phyloP scores from a whole-genome alignment of 352 stramenopile species.

The Phytophthora litchii region DNA sequence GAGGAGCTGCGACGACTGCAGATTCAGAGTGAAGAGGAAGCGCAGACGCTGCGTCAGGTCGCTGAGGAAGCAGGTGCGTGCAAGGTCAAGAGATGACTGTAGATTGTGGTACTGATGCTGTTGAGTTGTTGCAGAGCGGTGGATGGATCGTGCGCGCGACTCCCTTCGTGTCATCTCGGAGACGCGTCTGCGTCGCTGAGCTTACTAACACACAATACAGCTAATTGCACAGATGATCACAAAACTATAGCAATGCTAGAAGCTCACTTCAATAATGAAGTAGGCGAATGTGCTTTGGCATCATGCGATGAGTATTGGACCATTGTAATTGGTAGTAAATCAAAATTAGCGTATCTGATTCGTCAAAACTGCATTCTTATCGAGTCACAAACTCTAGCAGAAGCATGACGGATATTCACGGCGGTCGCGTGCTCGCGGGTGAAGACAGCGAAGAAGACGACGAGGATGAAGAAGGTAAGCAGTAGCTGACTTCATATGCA shows the following conservation, averaged over 20 bases:
- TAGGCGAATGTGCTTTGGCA: background rate
- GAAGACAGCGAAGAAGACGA: slow-evolving; percentile 86
- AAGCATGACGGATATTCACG: slow-evolving; percentile 62
- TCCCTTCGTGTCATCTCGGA: slow-evolving; percentile 86
- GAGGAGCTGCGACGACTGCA: slow-evolving; percentile 80
- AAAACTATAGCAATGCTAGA: background rate
- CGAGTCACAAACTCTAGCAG: slow-evolving; percentile 1
- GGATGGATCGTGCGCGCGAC: slow-evolving; percentile 83
- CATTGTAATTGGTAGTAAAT: slow-evolving; percentile 11
- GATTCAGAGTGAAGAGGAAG: slow-evolving; percentile 86
- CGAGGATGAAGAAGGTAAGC: slow-evolving; percentile 59
- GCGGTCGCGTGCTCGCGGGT: slow-evolving; percentile 70
- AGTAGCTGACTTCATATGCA: background rate
- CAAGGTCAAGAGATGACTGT: slow-evolving; percentile 38
- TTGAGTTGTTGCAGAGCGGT: slow-evolving; percentile 52
- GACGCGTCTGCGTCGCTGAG: slow-evolving; percentile 64
- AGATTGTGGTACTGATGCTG: background rate
- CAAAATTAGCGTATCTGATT: slow-evolving; percentile 22
- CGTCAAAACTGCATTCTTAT: slow-evolving; percentile 12
- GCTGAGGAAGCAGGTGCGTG: slow-evolving; percentile 58
- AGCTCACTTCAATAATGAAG: background rate
- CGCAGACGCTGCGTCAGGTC: slow-evolving; percentile 81
- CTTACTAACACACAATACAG: slow-evolving; percentile 6
- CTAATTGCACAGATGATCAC: background rate
- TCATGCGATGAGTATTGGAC: too few species aligned